Percentiles rank a stretch among this genome's conserved stretches.
Conservation (phyloP, 352 stramenopile genomes). For the Globisporangium cylindrosporum region DNA sequence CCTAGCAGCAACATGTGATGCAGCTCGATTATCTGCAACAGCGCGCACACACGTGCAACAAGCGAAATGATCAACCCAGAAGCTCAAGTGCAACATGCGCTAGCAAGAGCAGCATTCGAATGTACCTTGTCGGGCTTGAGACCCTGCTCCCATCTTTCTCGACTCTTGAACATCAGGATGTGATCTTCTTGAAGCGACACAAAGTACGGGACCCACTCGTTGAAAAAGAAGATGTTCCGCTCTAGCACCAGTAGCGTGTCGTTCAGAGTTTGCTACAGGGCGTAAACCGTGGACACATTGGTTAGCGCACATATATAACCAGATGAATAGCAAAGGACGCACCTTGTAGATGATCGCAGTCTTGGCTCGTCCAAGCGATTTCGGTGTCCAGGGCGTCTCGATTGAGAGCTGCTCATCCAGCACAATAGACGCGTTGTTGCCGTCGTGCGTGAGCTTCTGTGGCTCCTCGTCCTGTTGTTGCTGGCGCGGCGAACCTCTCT, state of each 20-base stretch:
- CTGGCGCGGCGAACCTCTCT: not conserved
- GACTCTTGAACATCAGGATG: slow-evolving; percentile 73
- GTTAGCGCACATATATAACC: not conserved
- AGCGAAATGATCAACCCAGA: not conserved
- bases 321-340: not conserved
- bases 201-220: slow-evolving; percentile 77
- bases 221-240: slow-evolving; percentile 85
- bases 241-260: slow-evolving; percentile 78
- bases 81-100: not conserved
- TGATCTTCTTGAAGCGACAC: slow-evolving; percentile 81
- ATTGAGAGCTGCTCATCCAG: slow-evolving; percentile 39
- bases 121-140: slow-evolving; percentile 74
- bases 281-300: not conserved
- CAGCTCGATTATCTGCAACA: slow-evolving; percentile 61
- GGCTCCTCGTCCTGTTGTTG: slow-evolving; percentile 6
- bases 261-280: slow-evolving; percentile 78
- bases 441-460: slow-evolving; percentile 56
- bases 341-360: slow-evolving; percentile 88
- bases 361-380: slow-evolving; percentile 80
- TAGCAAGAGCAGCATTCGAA: not conserved
- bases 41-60: not conserved
- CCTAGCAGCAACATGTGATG: slow-evolving; percentile 71
- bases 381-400: slow-evolving; percentile 79
- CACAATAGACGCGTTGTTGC: slow-evolving; percentile 80
- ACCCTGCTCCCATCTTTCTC: slow-evolving; percentile 83